A percentile compares a stretch with the other conserved stretches of the same genome.
Conservation (phyloP, 208 protist species). For the Blechomonas ayalai region DNA sequence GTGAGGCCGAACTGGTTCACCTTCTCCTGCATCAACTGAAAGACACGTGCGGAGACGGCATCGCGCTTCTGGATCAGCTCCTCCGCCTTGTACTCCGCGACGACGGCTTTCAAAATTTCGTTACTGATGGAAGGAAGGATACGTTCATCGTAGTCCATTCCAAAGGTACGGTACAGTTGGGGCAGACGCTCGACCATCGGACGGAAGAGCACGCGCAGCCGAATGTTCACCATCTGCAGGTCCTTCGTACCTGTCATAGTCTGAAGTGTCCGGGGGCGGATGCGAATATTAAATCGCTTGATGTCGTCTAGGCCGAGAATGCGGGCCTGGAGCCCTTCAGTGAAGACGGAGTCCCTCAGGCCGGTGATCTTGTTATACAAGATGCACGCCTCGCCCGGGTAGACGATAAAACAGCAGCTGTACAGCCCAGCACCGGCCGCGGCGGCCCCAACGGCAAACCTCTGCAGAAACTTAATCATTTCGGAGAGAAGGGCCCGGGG, state of each 20-base stretch:
- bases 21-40: slow-evolving; percentile 91
- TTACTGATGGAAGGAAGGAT: slow-evolving; percentile 98
- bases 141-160: slow-evolving; percentile 94
- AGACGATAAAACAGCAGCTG: slow-evolving; percentile 89
- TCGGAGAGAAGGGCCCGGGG: no score
- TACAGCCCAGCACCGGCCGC: slow-evolving; percentile 69
- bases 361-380: slow-evolving; percentile 89
- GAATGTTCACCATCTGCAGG: slow-evolving; percentile 92
- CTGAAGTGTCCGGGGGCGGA: slow-evolving; percentile 82
- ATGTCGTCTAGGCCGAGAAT: slow-evolving; percentile 95
- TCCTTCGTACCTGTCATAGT: slow-evolving; percentile 92
- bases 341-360: slow-evolving; percentile 82
- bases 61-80: slow-evolving; percentile 98
- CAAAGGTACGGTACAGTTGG: slow-evolving; percentile 88
- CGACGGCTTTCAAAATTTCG: slow-evolving; percentile 91
- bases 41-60: slow-evolving; percentile 87
- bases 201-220: slow-evolving; percentile 87
- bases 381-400: slow-evolving; percentile 87
- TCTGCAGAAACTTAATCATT: slow-evolving; percentile 64
- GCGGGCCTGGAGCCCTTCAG: slow-evolving; percentile 84
- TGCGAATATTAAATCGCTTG: slow-evolving; percentile 95
- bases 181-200: slow-evolving; percentile 79
- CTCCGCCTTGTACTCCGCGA: slow-evolving; percentile 98
- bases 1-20: slow-evolving; percentile 96
- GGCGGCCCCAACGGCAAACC: slow-evolving; percentile 44